Evolutionary conservation across 2,329 filamentous ascomycete species (phyloP), one percentile per base, ranked within the genome.

Genomic region (Nemania abortiva): DNA sequence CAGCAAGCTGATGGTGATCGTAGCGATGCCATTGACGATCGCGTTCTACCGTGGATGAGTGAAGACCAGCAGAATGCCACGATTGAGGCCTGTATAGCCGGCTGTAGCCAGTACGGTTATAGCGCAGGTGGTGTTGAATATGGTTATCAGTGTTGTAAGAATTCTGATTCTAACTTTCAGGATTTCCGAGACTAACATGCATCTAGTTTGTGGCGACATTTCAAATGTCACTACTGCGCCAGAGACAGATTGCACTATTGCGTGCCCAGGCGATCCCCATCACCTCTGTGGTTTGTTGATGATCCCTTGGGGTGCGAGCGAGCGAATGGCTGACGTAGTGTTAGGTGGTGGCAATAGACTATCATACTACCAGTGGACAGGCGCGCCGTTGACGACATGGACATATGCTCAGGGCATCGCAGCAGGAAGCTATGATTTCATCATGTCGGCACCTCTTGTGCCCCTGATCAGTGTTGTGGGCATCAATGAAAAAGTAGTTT

Each of bases 401-500:
- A 75, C 80, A 20, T 85, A 83, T 66, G 83, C 86, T 10, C 75
- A 79, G 47, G 87, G 86, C n/a, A 78, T 75, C 29, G 81, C 77
- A 29, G 85, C 86, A 50, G 88, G 87, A 24, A 73, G 80, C 54
- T 89, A 89, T 73, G 77, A 84, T 65, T 84, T 88, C 73, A 77
- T 89, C 11, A 84, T 88, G 63, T 82, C 82, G 37, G 86, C 86
- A 18, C 82, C 86, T 6, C 82, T 86, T 49, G 82, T 89, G 20
- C 86, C 88, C 24, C 80, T 90, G 63, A 86, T 89, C 64, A 85
- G 85, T 2, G 82, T 82, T 50, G 81, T 84, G 57, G 81, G 81
- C 24, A 79, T 86, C 70, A 87, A 85, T 63, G 84, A 86, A 65
- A 89, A 89, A 74, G 80, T 88, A 20, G 83, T 81, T 13, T 86